Base-by-base conservation (phyloP, 768 basidiomycete species). In the Psilocybe cyanescens region DNA sequence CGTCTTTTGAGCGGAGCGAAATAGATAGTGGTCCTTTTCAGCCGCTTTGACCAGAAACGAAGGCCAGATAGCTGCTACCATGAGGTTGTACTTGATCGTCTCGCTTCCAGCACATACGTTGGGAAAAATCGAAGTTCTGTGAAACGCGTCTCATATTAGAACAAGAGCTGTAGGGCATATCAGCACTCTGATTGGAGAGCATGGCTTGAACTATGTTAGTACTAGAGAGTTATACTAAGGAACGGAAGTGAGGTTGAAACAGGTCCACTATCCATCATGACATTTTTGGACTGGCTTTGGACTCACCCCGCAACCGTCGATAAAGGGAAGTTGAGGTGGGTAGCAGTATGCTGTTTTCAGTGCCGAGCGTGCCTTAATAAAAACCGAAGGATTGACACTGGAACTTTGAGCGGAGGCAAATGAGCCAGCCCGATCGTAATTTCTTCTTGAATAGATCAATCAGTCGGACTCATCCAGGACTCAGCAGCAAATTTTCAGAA, bases 341-440 rank as follows among this genome's bases (percentile, higher is more conserved):
- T 30, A 4, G 28, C 3, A 17, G 52, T 35, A 31, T 24, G 28
- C 17, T n/a, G 45, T 16, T 17, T n/a, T 56, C 44, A 56, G 9
- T 24, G 39, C 11, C 17, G 12, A 37, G 24, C 9, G 59, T 60
- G 59, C 58, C 58, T 59, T 47, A 59, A 37, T 48, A 57, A 35
- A 12, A 31, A 8, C 37, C 31, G 48, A 46, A 35, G 44, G 31
- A 59, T 35, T 59, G 51, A 39, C 58, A 31, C 45, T n/a, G 31
- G 45, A 29, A 55, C 24, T 24, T 24, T 29, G 47, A 39, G 35
- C 59, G 53, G 59, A 60, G 28, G 59, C 47, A 60, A 50, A 49
- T 56, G 31, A 28, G 16, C 28, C 14, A 30, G 55, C 28, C 46
- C 31, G 46, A 31, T 47, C 30, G 37, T 14, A 12, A 44, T 14